Percentiles rank a stretch among this genome's conserved stretches.
Conservation (phyloP, 495 filamentous ascomycete genomes). For the Pseudomonodictys pantanalensis region DNA sequence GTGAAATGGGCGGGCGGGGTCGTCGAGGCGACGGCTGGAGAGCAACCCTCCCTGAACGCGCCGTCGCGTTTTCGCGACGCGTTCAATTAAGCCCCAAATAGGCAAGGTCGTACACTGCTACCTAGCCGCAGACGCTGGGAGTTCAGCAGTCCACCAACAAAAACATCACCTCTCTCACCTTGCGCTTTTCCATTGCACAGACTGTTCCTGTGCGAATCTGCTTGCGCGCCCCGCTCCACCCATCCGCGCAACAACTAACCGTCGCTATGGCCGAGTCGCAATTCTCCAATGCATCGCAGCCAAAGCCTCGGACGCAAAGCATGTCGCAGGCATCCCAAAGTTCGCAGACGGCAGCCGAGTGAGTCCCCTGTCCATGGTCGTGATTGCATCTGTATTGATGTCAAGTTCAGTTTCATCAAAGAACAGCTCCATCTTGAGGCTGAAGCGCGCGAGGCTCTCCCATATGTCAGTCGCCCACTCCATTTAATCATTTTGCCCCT, state of each 20-base stretch:
- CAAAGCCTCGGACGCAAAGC: slow-evolving; percentile 32
- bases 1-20: background rate
- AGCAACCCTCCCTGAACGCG: too few relatives aligned
- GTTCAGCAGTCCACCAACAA: background rate
- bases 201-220: background rate
- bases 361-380: background rate
- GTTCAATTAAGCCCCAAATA: slow-evolving; percentile 8
- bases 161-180: background rate
- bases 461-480: slow-evolving; percentile 61
- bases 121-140: background rate
- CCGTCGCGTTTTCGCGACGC: slow-evolving; percentile 6
- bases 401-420: slow-evolving; percentile 67
- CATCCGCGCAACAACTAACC: background rate
- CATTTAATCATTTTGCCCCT: background rate
- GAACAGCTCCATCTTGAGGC: slow-evolving; percentile 87
- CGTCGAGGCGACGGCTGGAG: slow-evolving; percentile 7
- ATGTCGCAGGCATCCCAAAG: slow-evolving; percentile 61
- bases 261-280: slow-evolving; percentile 20
- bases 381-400: background rate
- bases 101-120: background rate
- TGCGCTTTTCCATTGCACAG: background rate
- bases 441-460: slow-evolving; percentile 89
- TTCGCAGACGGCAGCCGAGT: slow-evolving; percentile 89
- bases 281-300: slow-evolving; percentile 1
- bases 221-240: background rate